Base-by-base conservation (phyloP, 1,284 basidiomycete species). In the Sporisorium scitamineum region DNA sequence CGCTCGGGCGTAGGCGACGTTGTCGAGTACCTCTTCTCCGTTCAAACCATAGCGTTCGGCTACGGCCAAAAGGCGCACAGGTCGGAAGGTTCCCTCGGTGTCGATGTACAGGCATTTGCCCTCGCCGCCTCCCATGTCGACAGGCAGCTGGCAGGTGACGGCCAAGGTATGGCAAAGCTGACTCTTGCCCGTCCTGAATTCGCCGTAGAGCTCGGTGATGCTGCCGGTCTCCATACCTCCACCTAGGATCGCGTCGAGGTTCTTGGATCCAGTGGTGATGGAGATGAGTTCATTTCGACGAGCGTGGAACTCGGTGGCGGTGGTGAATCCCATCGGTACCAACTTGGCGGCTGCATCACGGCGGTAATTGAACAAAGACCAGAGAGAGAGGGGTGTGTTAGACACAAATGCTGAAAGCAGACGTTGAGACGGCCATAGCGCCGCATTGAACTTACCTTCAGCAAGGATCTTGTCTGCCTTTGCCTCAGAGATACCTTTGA, bases 91-190 rank as follows among this genome's bases (percentile, higher is more conserved):
- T 11, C 95, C 95, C 85, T 99, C 96, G 0, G 97, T 99, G 86
- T 99, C 97, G 87, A 99, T 98, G 87, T 96, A 99, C 52, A 99
- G 88, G 84, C 96, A 98, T 87, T 99, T 99, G 54, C 97, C 97
- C 86, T 99, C 97, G 7, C 97, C 97, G 31, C 97, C 97, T 27
- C 97, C 97, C 95, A 98, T 97, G 79, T 91, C 92, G 50, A 96
- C 92, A 0, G 97, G 97, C 9, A 99, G 90, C 88, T 90, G 97
- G 85, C 97, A 99, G 7, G 96, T 98, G 16, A 98, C 97, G 0
- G 97, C 95, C 39, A 99, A 90, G 0, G 96, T 98, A 85, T 99
- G 97, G 86, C 97, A 99, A 56, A 99, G 90, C 84, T 99, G 97
- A 39, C 94, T 97, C 87, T 99, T 99, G 64, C 97, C 97, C 10